phyloP scores from a whole-genome alignment of 805 yeast species.

The Starmerella etchellsii region DNA sequence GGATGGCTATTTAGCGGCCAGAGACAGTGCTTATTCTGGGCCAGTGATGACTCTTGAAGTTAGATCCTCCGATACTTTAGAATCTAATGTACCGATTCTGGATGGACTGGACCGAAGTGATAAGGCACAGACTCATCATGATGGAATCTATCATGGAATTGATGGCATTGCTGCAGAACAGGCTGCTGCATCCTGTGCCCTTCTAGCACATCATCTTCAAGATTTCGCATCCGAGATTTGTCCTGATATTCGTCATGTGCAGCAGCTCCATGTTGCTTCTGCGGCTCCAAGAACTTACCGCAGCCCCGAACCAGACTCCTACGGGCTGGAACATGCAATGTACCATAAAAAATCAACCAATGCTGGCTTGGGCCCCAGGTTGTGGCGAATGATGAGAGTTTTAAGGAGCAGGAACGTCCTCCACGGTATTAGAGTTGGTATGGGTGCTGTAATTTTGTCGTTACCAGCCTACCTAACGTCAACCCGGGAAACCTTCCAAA shows the following conservation, averaged over 20 bases:
- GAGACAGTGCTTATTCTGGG: background rate
- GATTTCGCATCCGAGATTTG: slow-evolving; percentile 32
- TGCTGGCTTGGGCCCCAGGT: slow-evolving; percentile 19
- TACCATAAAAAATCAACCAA: slow-evolving; percentile 4
- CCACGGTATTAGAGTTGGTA: slow-evolving; percentile 66
- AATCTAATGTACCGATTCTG: too few species aligned
- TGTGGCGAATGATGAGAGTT: slow-evolving; percentile 33
- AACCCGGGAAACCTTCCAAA: slow-evolving; percentile 41
- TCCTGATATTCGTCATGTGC: background rate
- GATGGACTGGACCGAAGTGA: too few species aligned
- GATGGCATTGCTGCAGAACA: background rate
- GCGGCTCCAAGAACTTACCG: background rate
- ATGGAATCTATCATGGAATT: background rate
- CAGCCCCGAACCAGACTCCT: slow-evolving; percentile 21
- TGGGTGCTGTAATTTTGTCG: slow-evolving; percentile 58
- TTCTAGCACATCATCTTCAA: slow-evolving; percentile 53
- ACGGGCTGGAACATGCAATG: background rate
- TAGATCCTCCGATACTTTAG: too few species aligned
- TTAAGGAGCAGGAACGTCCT: slow-evolving; percentile 57
- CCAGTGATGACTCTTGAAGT: too few species aligned
- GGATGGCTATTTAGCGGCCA: background rate
- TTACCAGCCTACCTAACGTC: slow-evolving; percentile 51
- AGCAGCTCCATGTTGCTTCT: background rate
- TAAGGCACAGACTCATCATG: too few species aligned
- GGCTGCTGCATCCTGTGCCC: slow-evolving; percentile 65